Evolutionary conservation across 1,284 basidiomycete species (phyloP), one percentile per base, ranked within the genome.

Genomic region (Phaffia rhodozyma): DNA sequence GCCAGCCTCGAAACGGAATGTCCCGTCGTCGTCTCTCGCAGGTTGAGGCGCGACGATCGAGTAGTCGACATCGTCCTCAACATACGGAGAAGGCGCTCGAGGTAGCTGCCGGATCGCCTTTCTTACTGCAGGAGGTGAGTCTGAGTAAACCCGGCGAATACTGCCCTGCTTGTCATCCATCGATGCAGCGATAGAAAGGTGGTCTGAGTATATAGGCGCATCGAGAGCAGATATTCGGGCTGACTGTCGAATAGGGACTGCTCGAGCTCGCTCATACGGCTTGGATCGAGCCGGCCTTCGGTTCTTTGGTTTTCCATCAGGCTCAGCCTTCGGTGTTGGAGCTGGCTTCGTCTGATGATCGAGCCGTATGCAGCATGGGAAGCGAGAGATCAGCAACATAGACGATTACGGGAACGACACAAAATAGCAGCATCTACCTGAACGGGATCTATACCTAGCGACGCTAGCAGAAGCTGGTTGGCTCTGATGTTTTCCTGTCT

Each of bases 401-500:
- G 23, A 20, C 30, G 16, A n/a, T 5, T n/a, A 32, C 25, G 38
- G 29, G 55, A 58, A 43, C 30, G 51, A 48, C 27, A 25, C 38
- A 54, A 27, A 23, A 52, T 50, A 7, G 47, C 20, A 47, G 47
- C 21, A 52, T 11, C 7, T 9, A 57, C 64, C 52, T 53, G 21
- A n/a, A 62, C 60, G 16, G 30, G 50, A 43, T 48, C 21, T 50
- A 66, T 58, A 7, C 60, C 60, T 0, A 66, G 49, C 6, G 38
- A 29, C 4, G 30, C 48, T 20, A 66, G 49, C 29, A 66, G 32
- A 7, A 30, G 51, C 27, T 50, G 18, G 34, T 66, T 66, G 60
- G 64, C 64, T 4, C 27, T 58, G 23, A 66, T 66, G 27, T 66
- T 66, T 25, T 55, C 64, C 2, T 34, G 27, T 27, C 64, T 43